phyloP scores from a whole-genome alignment of 495 filamentous ascomycete species.

The Penicillium pancosmium region DNA sequence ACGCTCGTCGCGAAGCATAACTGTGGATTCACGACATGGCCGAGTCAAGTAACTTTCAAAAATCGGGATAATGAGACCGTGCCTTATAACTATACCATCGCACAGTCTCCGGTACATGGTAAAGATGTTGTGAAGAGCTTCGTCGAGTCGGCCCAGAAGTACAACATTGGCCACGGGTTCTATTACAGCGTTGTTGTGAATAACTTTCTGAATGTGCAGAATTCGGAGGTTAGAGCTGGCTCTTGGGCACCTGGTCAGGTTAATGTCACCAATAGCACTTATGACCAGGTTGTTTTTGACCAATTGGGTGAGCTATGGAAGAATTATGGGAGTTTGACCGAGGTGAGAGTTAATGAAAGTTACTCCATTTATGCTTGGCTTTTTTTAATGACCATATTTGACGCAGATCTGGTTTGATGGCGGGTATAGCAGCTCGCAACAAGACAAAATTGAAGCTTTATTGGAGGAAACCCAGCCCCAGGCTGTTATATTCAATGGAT shows the following conservation, averaged over 20 bases:
- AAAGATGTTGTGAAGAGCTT: conserved; percentile 14
- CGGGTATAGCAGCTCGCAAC: conserved; percentile 12
- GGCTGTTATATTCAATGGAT: conserved; percentile 16
- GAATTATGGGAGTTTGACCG: conserved; percentile 14
- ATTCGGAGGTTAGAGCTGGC: conserved; percentile 9
- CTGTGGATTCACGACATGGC: conserved; percentile 15
- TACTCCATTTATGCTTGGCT: not conserved
- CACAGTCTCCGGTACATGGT: conserved; percentile 14
- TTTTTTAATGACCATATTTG: not conserved
- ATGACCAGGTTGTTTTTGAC: conserved; percentile 15
- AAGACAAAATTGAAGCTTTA: conserved; percentile 12
- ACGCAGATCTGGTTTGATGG: conserved; percentile 19
- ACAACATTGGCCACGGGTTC: conserved; percentile 16
- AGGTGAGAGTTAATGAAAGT: not conserved
- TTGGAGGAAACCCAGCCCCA: conserved; percentile 11
- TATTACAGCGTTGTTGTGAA: conserved; percentile 15
- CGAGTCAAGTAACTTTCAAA: conserved; percentile 13
- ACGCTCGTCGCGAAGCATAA: conserved; percentile 16
- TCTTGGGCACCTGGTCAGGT: conserved; percentile 15
- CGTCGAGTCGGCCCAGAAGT: conserved; percentile 14
- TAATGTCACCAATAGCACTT: conserved; percentile 15
- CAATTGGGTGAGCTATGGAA: conserved; percentile 17
- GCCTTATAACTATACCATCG: conserved; percentile 14
- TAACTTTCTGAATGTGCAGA: conserved; percentile 18
- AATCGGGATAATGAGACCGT: conserved; percentile 13